phyloP scores from a whole-genome alignment of 306 rosid genomes.

The Malus sylvestris region DNA sequence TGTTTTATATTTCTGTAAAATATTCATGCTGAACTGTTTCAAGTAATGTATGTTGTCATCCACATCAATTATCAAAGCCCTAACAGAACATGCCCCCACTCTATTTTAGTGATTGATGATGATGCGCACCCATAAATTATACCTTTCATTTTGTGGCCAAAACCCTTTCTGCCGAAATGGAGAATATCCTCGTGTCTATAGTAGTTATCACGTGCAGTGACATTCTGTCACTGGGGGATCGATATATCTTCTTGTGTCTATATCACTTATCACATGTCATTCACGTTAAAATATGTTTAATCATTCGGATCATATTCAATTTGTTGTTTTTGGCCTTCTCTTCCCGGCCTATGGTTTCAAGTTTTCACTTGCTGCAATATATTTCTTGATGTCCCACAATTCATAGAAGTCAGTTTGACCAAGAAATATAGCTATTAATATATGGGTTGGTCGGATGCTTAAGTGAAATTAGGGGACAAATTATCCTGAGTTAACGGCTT shows the following conservation, averaged over 20 bases:
- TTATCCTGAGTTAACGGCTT: slow-evolving; percentile 32
- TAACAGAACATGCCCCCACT: slow-evolving; percentile 27
- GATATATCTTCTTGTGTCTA: background rate
- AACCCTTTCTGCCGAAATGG: slow-evolving; percentile 35
- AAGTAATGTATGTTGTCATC: slow-evolving; percentile 12
- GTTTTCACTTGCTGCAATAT: background rate
- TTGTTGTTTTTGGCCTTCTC: background rate
- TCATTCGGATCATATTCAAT: background rate
- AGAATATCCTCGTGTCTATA: background rate
- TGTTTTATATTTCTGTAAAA: background rate
- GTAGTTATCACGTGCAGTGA: background rate
- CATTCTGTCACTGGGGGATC: no score
- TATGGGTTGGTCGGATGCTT: slow-evolving; percentile 5
- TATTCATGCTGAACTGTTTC: slow-evolving; percentile 8
- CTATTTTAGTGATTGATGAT: slow-evolving; percentile 6
- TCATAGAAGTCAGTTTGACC: background rate
- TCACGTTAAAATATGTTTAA: background rate
- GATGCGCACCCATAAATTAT: slow-evolving; percentile 22
- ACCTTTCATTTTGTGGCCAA: slow-evolving; percentile 31
- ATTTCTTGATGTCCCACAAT: background rate
- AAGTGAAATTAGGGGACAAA: slow-evolving; percentile 31
- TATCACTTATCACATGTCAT: background rate
- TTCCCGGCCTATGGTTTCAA: background rate
- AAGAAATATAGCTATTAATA: background rate
- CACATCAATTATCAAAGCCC: slow-evolving; percentile 7